These are phyloP conservation scores for Tanacetum coccineum DNA, from an alignment of 129 eudicot genomes.

Conservation along the genomic window DNA sequence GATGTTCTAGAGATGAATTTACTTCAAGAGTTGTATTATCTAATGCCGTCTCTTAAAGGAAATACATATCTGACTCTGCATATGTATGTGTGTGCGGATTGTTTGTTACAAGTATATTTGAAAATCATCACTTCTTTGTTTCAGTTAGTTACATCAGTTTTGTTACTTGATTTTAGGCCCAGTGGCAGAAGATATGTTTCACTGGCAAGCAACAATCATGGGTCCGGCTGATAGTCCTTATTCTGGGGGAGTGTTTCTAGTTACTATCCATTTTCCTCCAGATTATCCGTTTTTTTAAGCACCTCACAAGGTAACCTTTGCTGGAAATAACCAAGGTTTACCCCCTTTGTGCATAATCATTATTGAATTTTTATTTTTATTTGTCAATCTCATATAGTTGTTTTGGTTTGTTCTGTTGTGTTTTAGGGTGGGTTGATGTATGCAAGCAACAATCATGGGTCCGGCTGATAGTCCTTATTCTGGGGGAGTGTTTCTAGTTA, in stretches of 20 bases:
- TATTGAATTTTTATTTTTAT: too few relatives aligned
- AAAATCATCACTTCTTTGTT: constrained; percentile 1
- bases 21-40: too few relatives aligned
- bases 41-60: too few relatives aligned
- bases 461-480: constrained; percentile 77
- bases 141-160: constrained; percentile 2
- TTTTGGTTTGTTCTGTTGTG: too few relatives aligned
- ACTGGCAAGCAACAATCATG: constrained; percentile 81
- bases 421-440: too few relatives aligned
- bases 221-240: constrained; percentile 80
- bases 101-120: not conserved
- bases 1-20: too few relatives aligned
- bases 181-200: constrained; percentile 84
- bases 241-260: constrained; percentile 68
- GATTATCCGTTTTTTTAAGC: constrained; percentile 82
- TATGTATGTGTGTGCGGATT: not conserved
- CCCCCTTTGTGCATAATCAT: not conserved
- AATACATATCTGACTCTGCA: not conserved
- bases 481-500: constrained; percentile 68
- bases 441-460: constrained; percentile 83
- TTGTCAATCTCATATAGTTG: too few relatives aligned
- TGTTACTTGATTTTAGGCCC: constrained; percentile 43
- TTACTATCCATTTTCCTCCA: constrained; percentile 71
- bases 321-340: not conserved
- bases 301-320: constrained; percentile 53